Percentiles rank a stretch among this genome's conserved stretches.
Evolutionary conservation across 2,329 filamentous ascomycete genomes (phyloP).

Genomic region (Pestalotiopsis sp.): DNA sequence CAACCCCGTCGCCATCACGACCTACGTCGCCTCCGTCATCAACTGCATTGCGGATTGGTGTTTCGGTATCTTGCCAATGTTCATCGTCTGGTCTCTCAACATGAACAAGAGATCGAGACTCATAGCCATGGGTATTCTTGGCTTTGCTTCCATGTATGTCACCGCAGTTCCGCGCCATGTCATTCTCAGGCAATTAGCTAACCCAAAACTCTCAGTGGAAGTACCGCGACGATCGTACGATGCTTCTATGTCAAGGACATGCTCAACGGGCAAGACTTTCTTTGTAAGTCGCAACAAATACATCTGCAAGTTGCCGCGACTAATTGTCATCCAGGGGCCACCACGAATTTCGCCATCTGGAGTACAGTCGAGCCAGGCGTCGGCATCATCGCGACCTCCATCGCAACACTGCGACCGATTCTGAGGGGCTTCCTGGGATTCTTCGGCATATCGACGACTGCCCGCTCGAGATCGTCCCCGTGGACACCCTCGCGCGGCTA

Average conservation of each 20-base stretch:
- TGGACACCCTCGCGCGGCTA: conserved; percentile 4
- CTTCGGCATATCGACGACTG: neutral
- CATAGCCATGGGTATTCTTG: conserved; percentile 10
- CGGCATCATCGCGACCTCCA: conserved; percentile 5
- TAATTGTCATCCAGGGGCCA: neutral
- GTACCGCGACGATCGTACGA: conserved; percentile 10
- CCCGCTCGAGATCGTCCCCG: neutral
- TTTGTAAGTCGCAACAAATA: conserved; percentile 3
- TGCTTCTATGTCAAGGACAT: neutral
- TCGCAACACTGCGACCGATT: conserved; percentile 4
- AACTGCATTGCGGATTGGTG: conserved; percentile 13
- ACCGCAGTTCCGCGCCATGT: neutral
- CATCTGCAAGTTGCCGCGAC: neutral
- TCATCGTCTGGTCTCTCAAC: conserved; percentile 14
- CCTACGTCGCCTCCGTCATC: conserved; percentile 5
- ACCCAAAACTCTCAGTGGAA: neutral
- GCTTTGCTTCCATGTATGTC: conserved; percentile 15
- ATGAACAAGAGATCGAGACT: conserved; percentile 8
- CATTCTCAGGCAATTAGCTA: neutral
- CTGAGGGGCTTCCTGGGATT: neutral
- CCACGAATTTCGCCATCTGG: conserved; percentile 12
- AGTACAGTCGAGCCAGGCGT: conserved; percentile 9
- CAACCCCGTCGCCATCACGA: conserved; percentile 3
- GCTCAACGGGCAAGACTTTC: conserved; percentile 12
- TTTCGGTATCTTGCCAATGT: conserved; percentile 12